Conservation (phyloP, 148 eudicot genomes). For the Arctostaphylos glauca region DNA sequence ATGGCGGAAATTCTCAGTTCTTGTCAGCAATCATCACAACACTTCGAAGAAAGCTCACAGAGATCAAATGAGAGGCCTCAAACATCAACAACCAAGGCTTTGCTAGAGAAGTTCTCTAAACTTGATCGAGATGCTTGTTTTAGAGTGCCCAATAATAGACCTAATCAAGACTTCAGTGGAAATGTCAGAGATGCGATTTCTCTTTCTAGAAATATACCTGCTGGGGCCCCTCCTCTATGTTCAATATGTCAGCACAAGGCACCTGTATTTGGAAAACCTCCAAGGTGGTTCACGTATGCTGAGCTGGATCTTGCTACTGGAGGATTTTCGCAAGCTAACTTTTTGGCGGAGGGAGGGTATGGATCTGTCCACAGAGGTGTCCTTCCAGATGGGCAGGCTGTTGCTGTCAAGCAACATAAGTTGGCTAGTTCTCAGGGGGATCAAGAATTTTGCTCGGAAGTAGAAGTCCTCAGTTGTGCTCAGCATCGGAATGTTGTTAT, state of each 20-base stretch:
- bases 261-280: slow-evolving; percentile 88
- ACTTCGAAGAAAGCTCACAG: slow-evolving; percentile 34
- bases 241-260: slow-evolving; percentile 85
- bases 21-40: slow-evolving; percentile 33
- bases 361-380: slow-evolving; percentile 54
- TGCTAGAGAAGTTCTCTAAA: slow-evolving; percentile 44
- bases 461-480: slow-evolving; percentile 52
- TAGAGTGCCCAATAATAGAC: slow-evolving; percentile 44
- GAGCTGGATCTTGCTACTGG: slow-evolving; percentile 87
- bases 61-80: slow-evolving; percentile 21
- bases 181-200: slow-evolving; percentile 80
- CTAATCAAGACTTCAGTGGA: slow-evolving; percentile 55
- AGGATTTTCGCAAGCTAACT: slow-evolving; percentile 81
- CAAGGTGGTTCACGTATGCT: slow-evolving; percentile 79
- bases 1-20: slow-evolving; percentile 53
- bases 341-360: slow-evolving; percentile 79
- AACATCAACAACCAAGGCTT: slow-evolving; percentile 37
- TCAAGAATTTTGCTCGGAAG: slow-evolving; percentile 52
- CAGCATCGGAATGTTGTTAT: slow-evolving; percentile 51
- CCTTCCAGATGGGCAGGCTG: slow-evolving; percentile 46
- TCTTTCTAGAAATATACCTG: slow-evolving; percentile 57
- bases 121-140: slow-evolving; percentile 51
- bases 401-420: slow-evolving; percentile 54
- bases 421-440: slow-evolving; percentile 53
- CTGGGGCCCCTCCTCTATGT: slow-evolving; percentile 80